Base-by-base conservation (phyloP, 1,284 basidiomycete genomes). In the Papiliotrema laurentii region DNA sequence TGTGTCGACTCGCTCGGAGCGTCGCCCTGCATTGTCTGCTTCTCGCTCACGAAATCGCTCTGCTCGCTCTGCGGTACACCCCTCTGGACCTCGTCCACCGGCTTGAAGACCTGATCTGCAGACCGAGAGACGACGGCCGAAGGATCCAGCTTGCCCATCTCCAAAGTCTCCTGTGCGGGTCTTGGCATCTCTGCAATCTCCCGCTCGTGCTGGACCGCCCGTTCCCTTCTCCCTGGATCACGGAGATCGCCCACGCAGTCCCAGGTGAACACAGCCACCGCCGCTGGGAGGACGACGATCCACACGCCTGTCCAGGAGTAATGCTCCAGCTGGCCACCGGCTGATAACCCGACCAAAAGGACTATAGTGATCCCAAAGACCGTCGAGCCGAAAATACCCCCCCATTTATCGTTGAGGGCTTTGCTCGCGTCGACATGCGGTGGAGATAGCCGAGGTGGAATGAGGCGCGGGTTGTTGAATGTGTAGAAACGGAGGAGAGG, bases 221-320 rank as follows among this genome's bases (percentile, higher is more conserved):
- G n/a, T 5, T 36, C 21, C 16, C 22, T 36, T 22, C 43, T 36
- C 19, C 22, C 27, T 6, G 24, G 22, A 14, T 33, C 33, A 5
- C 16, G 10, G 21, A 45, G 21, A 45, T 45, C 43, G 18, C 33
- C 14, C 2, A 14, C 80, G 2, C 85, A 59, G 63, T 92, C 88
- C 42, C 85, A 81, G 2, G 81, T 43, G 37, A 89, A 78, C 65
- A 89, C 88, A 45, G 81, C 68, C 1, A 80, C 68, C 0, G 91
- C 92, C 28, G 92, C 91, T 0, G 94, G 92, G n/a, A 90, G 78
- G 1, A 84, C 88, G 41, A 97, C 85, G 4, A 63, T 66, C 72
- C 77, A 80, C 2, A 81, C 72, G 6, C 83, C 81, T 26, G 10
- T 16, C 33, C 30, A 34, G 6, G 16, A 7, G 21, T 21, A 19